Evolutionary conservation across 2,329 filamentous ascomycete species (phyloP).

Genomic region (Taxawa tesnikishii): DNA sequence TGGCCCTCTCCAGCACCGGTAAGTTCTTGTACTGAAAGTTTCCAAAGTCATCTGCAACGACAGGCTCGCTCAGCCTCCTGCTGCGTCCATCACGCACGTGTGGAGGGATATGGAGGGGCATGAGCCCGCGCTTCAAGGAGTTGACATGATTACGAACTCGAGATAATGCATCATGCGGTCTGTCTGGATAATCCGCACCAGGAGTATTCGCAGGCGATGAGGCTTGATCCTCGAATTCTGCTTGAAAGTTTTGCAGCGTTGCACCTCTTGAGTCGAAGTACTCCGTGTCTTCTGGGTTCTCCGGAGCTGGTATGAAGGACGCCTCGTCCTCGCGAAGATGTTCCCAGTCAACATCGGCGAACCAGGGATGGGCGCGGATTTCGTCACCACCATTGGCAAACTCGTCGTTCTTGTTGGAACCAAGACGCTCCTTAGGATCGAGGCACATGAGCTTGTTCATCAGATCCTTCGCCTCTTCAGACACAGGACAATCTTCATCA

Average conservation of each 20-base stretch:
- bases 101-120: conserved; percentile 91
- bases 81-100: conserved; percentile 87
- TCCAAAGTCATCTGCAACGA: conserved; percentile 84
- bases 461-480: conserved; percentile 79
- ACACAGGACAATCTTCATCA: conserved; percentile 59
- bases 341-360: conserved; percentile 77
- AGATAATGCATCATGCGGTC: conserved; percentile 89
- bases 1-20: conserved; percentile 90
- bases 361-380: conserved; percentile 83
- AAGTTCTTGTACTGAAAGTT: conserved; percentile 96
- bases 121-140: conserved; percentile 77
- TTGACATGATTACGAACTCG: conserved; percentile 76
- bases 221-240: conserved; percentile 83
- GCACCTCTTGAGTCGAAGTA: conserved; percentile 93
- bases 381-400: conserved; percentile 77
- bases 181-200: conserved; percentile 68
- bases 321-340: conserved; percentile 88
- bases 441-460: conserved; percentile 86
- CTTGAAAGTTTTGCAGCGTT: conserved; percentile 80
- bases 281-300: conserved; percentile 94
- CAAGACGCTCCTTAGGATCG: conserved; percentile 69
- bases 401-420: conserved; percentile 74
- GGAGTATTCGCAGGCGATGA: conserved; percentile 60
- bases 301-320: conserved; percentile 82
- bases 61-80: conserved; percentile 80